Conservation (phyloP, 2,329 filamentous ascomycete species). For the Aotearoamyces nothofagi region DNA sequence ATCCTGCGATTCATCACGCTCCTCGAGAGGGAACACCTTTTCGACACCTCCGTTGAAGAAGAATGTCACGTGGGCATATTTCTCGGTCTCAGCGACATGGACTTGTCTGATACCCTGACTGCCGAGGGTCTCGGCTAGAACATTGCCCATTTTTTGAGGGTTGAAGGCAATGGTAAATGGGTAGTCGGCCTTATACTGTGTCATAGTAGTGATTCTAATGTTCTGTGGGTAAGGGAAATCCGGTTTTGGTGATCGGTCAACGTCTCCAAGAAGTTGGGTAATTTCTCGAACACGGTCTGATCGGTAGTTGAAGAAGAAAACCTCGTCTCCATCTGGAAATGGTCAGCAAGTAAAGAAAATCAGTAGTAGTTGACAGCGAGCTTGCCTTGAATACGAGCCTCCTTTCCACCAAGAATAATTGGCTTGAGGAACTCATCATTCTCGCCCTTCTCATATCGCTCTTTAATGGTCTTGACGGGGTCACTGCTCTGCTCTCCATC, state of each 20-base stretch:
- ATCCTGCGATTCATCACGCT: constrained; percentile 67
- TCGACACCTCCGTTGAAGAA: constrained; percentile 99
- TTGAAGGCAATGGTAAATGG: constrained; percentile 85
- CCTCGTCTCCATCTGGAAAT: constrained; percentile 62
- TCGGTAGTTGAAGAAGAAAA: constrained; percentile 99
- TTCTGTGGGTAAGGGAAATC: constrained; percentile 93
- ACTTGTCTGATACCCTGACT: constrained; percentile 86
- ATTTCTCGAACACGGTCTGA: constrained; percentile 95
- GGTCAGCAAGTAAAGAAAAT: not conserved
- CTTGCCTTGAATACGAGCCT: constrained; percentile 70
- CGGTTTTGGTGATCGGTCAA: constrained; percentile 78
- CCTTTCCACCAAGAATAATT: constrained; percentile 82
- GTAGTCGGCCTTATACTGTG: constrained; percentile 92
- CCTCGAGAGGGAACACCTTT: constrained; percentile 86
- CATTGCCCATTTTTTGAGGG: constrained; percentile 92
- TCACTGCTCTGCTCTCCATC: constrained; percentile 79
- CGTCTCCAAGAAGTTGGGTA: constrained; percentile 81
- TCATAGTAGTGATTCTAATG: constrained; percentile 86
- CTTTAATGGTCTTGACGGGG: constrained; percentile 73
- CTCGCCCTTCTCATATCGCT: constrained; percentile 75
- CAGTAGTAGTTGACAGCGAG: not conserved
- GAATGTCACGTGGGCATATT: constrained; percentile 98
- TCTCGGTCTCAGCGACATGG: constrained; percentile 96
- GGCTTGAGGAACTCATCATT: constrained; percentile 97
- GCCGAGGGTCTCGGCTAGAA: constrained; percentile 91